These are phyloP conservation scores for Curvularia spicifera DNA, from an alignment of 2,329 filamentous ascomycete genomes.

Conservation along the genomic window DNA sequence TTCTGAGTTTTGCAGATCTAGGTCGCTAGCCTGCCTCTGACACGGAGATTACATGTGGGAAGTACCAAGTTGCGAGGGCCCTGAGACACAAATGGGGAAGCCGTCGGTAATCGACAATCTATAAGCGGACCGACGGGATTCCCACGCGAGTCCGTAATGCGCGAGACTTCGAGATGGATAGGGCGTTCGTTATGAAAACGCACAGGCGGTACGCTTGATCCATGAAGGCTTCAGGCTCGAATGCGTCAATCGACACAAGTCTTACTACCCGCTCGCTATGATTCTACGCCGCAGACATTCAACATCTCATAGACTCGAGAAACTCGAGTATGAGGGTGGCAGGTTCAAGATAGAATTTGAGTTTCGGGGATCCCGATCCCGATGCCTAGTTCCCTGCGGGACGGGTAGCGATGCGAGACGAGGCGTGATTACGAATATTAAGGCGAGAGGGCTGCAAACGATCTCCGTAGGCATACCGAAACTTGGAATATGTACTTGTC, in stretches of 20 bases:
- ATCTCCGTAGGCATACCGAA: constrained; percentile 7
- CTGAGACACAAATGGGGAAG: constrained; percentile 27
- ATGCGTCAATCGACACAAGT: constrained; percentile 13
- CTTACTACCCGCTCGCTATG: constrained; percentile 10
- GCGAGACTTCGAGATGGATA: constrained; percentile 12
- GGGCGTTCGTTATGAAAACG: constrained; percentile 21
- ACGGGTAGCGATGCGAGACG: constrained; percentile 25
- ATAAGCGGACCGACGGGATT: constrained; percentile 16
- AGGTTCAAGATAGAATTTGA: constrained; percentile 8
- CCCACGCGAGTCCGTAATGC: constrained; percentile 22
- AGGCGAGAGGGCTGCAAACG: constrained; percentile 13
- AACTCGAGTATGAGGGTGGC: constrained; percentile 9
- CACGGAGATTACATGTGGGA: constrained; percentile 30
- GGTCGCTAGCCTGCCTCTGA: constrained; percentile 11
- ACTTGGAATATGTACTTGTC: constrained; percentile 16
- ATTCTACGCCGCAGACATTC: background rate
- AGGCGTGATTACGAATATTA: constrained; percentile 21
- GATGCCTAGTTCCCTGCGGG: constrained; percentile 28
- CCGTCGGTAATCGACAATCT: constrained; percentile 23
- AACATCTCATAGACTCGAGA: background rate
- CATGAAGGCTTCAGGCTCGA: constrained; percentile 13
- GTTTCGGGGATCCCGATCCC: constrained; percentile 10
- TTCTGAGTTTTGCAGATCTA: background rate
- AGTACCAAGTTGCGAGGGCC: constrained; percentile 21
- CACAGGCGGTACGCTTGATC: constrained; percentile 21